Base-by-base conservation (phyloP, 495 filamentous ascomycete genomes). In the Apodospora peruviana region DNA sequence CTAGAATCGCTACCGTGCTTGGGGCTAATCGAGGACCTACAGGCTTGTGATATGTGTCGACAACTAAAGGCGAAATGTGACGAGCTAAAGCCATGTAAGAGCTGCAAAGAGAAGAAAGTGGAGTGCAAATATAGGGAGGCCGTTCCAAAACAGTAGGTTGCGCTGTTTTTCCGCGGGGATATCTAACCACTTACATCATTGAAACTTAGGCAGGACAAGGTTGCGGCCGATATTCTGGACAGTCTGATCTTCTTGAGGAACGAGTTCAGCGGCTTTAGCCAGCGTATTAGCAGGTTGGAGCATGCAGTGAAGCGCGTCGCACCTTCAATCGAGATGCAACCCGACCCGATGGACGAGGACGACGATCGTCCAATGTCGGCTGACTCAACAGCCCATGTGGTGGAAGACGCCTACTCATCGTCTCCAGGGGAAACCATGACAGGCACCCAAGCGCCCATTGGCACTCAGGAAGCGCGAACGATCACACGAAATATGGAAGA, bases 1-100 rank as follows among this genome's bases (percentile, higher is more conserved):
- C n/a, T n/a, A 44, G 37, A 14, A 25, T 20, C 23, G 38, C n/a
- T 38, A 18, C 27, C 12, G 22, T 34, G 11, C 3, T 23, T 45
- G 3, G 29, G 14, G 53, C 66, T 71, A 56, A 68, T 59, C 39
- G 25, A 32, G 40, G 47, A 27, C 49, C 8, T 32, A n/a, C 62
- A 85, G 76, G 83, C 83, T 24, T 87, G 83, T 62, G 82, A 87
- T 52, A 76, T 75, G 57, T 87, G 83, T 66, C 74, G 83, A 41
- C 67, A 74, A 44, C 71, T 84, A n/a, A 87, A 87, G 60, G 82
- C 82, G 22, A 86, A 85, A 64, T 87, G 83, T 60, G 81, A 85
- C 49, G 83, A 87, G 68, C 70, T 71, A 44, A 82, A 75, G 62
- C 82, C 77, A 2, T 81, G 77, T 55, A 74, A 72, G 35, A 78